Evolutionary conservation across 495 filamentous ascomycete species (phyloP).

Genomic region (Penicillium paradoxum): DNA sequence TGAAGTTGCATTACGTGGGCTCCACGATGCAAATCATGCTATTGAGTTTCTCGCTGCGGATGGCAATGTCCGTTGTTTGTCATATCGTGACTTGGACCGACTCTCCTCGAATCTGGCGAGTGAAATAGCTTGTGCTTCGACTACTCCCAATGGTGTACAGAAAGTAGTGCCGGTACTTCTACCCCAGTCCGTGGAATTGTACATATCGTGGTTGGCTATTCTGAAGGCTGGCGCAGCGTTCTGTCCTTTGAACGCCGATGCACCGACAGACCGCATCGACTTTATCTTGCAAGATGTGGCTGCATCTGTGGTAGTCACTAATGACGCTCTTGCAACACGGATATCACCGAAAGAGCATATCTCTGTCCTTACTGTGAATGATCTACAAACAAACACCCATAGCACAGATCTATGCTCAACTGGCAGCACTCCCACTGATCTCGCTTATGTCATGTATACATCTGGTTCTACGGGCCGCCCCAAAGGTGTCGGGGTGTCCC

Average conservation of each 20-base stretch:
- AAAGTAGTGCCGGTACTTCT: conserved; percentile 66
- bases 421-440: conserved; percentile 27
- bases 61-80: conserved; percentile 40
- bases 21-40: conserved; percentile 29
- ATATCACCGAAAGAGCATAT: conserved; percentile 14
- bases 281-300: conserved; percentile 69
- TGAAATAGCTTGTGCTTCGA: conserved; percentile 35
- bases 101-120: conserved; percentile 50
- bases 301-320: conserved; percentile 52
- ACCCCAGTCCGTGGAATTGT: conserved; percentile 65
- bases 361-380: conserved; percentile 29
- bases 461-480: conserved; percentile 84
- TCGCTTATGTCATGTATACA: conserved; percentile 90
- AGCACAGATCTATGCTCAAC: conserved; percentile 8
- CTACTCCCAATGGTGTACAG: not conserved
- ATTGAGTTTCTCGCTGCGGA: conserved; percentile 56
- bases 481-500: conserved; percentile 77
- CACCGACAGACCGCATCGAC: conserved; percentile 63
- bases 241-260: conserved; percentile 69
- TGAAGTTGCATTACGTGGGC: conserved; percentile 46
- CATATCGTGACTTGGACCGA: conserved; percentile 56
- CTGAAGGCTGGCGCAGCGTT: conserved; percentile 76
- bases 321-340: conserved; percentile 21
- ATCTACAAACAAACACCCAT: conserved; percentile 6
- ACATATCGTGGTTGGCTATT: conserved; percentile 65